These are phyloP conservation scores for Cephalotrichum gorgonifer DNA, from an alignment of 2,329 filamentous ascomycete genomes.

Conservation along the genomic window DNA sequence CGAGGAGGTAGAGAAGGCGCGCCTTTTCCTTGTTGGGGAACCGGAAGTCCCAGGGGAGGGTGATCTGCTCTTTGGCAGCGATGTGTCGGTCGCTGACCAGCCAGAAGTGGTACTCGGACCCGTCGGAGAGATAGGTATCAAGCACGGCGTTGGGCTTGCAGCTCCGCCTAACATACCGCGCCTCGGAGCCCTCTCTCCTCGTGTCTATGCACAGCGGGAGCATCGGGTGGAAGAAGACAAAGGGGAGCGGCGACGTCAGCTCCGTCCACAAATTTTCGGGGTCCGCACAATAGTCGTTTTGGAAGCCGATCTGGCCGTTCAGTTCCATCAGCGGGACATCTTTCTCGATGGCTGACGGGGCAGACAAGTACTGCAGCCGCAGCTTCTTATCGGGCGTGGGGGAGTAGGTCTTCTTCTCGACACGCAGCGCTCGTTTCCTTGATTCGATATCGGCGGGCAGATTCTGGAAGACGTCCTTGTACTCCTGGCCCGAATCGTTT, in stretches of 20 bases:
- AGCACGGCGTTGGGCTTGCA: slow-evolving; percentile 84
- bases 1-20: slow-evolving; percentile 48
- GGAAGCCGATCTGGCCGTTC: slow-evolving; percentile 65
- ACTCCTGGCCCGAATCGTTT: slow-evolving; percentile 55
- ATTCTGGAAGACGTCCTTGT: slow-evolving; percentile 57
- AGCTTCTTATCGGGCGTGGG: slow-evolving; percentile 43
- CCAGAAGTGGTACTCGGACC: slow-evolving; percentile 83
- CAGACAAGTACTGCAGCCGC: slow-evolving; percentile 58
- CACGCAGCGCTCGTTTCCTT: slow-evolving; percentile 30
- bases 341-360: slow-evolving; percentile 40
- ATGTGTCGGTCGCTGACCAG: slow-evolving; percentile 76
- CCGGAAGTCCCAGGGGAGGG: slow-evolving; percentile 57
- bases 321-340: slow-evolving; percentile 57
- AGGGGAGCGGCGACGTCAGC: slow-evolving; percentile 54
- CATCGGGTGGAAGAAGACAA: slow-evolving; percentile 79
- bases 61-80: slow-evolving; percentile 51
- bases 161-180: slow-evolving; percentile 85
- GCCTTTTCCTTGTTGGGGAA: slow-evolving; percentile 43
- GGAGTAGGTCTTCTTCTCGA: slow-evolving; percentile 41
- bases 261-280: slow-evolving; percentile 59
- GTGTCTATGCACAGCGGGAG: slow-evolving; percentile 92
- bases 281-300: slow-evolving; percentile 61
- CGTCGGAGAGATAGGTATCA: slow-evolving; percentile 73
- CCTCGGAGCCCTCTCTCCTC: slow-evolving; percentile 70
- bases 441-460: slow-evolving; percentile 32